These are phyloP conservation scores for Pouteria glomerata DNA, from an alignment of 148 eudicot genomes.

Conservation along the genomic window DNA sequence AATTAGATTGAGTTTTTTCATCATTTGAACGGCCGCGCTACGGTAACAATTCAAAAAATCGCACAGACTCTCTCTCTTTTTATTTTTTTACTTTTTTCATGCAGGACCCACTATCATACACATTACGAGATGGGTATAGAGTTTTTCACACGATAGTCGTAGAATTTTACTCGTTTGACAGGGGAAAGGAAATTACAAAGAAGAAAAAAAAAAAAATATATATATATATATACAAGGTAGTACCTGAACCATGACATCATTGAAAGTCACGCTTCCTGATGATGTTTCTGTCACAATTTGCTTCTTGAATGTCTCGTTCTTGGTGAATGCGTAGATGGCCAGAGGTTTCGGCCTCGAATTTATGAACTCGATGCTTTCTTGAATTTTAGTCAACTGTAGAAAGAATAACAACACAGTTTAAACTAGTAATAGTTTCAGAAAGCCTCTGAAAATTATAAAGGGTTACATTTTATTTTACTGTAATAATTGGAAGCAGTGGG, in stretches of 20 bases:
- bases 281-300: slow-evolving; percentile 68
- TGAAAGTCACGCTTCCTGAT: slow-evolving; percentile 77
- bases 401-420: neutral
- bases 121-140: too few relatives aligned
- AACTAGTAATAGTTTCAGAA: neutral
- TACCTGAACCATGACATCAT: slow-evolving; percentile 79
- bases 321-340: slow-evolving; percentile 77
- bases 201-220: neutral
- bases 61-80: too few relatives aligned
- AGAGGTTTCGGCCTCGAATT: slow-evolving; percentile 73
- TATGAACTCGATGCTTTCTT: slow-evolving; percentile 78
- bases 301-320: slow-evolving; percentile 47
- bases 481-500: slow-evolving; percentile 88
- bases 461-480: slow-evolving; percentile 34
- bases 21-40: too few relatives aligned
- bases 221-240: too few relatives aligned
- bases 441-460: neutral
- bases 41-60: too few relatives aligned
- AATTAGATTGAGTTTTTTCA: neutral
- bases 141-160: too few relatives aligned
- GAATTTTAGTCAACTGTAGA: slow-evolving; percentile 57
- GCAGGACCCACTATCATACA: too few relatives aligned
- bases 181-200: too few relatives aligned
- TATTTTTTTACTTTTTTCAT: too few relatives aligned
- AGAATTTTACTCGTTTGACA: too few relatives aligned